Evolutionary conservation across 768 basidiomycete genomes (phyloP), one percentile per base, ranked within the genome.

Genomic region (Butyriboletus loyo): DNA sequence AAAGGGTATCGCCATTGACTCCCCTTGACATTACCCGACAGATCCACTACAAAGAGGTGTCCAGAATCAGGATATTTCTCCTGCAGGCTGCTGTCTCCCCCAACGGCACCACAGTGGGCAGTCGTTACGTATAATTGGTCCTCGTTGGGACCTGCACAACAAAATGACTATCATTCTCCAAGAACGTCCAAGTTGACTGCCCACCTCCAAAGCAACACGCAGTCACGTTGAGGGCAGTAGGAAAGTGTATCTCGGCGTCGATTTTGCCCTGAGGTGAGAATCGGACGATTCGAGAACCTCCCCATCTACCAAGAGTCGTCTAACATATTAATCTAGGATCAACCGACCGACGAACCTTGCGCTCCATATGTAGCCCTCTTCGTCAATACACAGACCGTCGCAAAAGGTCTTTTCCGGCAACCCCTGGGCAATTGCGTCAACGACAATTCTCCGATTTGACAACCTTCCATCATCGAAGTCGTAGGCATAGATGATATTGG

Each of bases 301-400:
- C 83, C 85, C 84, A 86, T 47, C 85, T 85, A 40, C n/a, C 36
- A 36, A 39, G 17, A 35, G 28, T 50, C 25, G 22, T 43, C 11
- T 7, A 53, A 27, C 7, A 30, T 22, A 21, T 35, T 37, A 6
- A 36, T n/a, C 48, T 24, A 41, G 22, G 47, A 50, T 48, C 46
- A 45, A 27, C 66, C 8, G 30, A 77, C 70, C 39, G 9, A 65
- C 56, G 25, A 65, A 73, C 72, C 73, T 65, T 46, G 85, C 84
- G 58, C 83, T 82, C 85, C 86, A 87, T 46, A 86, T 70, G 39
- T 77, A 77, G 6, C 86, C 86, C 43, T 81, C 80, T 40, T 64
- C 71, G 62, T 87, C 86, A 27, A 87, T 65, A 57, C 84, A 86
- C 25, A 88, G 70, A 9, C 86, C 86, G 62, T 88, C 86, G 52